Percentiles rank a stretch among this genome's conserved stretches.
Conservation (phyloP, 495 filamentous ascomycete species). For the Hyaloscypha bicolor region DNA sequence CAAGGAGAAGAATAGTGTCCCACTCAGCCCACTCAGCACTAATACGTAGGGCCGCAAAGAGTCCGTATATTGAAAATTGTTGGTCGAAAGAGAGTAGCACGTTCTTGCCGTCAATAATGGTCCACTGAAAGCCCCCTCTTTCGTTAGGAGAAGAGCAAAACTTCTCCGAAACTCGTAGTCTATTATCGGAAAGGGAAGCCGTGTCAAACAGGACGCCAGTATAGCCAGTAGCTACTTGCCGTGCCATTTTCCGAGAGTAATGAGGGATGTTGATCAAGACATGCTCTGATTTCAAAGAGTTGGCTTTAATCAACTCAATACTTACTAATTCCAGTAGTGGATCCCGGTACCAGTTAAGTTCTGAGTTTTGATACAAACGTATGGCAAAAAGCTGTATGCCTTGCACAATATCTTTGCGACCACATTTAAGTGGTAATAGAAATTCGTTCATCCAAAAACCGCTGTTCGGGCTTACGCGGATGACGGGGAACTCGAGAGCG, state of each 20-base stretch:
- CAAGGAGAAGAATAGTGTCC: neutral
- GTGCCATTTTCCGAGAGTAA: neutral
- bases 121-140: neutral
- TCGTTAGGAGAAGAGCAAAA: neutral
- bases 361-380: neutral
- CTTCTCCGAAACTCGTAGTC: neutral
- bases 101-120: neutral
- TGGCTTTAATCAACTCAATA: neutral
- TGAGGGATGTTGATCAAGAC: neutral
- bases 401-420: neutral
- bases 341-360: neutral
- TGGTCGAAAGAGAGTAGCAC: neutral
- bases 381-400: neutral
- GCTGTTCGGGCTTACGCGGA: neutral
- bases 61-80: neutral
- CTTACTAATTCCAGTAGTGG: neutral
- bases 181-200: neutral
- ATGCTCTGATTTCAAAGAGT: conserved; percentile 3
- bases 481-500: neutral
- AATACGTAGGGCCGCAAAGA: neutral
- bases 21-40: neutral
- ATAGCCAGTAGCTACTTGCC: neutral
- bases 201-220: neutral
- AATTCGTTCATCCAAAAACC: neutral
- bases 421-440: neutral